Conservation (phyloP, 1,139 yeast species). For the Chernovozyma sophiae-reginae region DNA sequence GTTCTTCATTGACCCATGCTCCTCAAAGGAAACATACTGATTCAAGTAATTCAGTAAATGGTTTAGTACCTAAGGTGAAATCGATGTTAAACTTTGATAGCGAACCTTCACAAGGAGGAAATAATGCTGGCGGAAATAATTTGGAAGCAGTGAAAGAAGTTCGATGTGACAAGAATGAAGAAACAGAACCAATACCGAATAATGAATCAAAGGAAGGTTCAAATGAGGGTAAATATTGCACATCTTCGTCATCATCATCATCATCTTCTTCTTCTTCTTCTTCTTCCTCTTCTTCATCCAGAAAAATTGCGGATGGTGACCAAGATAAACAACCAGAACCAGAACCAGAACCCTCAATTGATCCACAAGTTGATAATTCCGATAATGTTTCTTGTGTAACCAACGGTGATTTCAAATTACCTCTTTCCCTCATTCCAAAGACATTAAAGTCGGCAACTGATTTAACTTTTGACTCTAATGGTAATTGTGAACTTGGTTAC, state of each 20-base stretch:
- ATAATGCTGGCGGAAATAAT: not conserved
- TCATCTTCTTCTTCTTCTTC: not conserved
- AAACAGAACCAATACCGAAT: not conserved
- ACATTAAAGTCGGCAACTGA: conserved; percentile 10
- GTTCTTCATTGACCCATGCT: conserved; percentile 23
- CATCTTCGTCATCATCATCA: not conserved
- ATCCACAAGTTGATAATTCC: too few species aligned
- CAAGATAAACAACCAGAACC: too few species aligned
- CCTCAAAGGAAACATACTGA: conserved; percentile 7
- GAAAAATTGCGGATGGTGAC: not conserved
- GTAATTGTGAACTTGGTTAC: conserved; percentile 43
- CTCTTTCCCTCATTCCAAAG: conserved; percentile 3
- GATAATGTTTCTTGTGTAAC: too few species aligned
- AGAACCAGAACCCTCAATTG: not conserved
- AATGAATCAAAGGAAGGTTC: not conserved
- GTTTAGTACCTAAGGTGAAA: conserved; percentile 9
- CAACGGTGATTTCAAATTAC: conserved; percentile 3
- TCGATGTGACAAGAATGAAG: not conserved
- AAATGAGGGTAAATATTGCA: not conserved
- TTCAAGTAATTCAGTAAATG: conserved; percentile 4
- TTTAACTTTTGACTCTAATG: conserved; percentile 25
- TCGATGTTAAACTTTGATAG: conserved; percentile 14
- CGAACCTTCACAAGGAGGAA: not conserved
- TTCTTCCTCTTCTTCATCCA: conserved; percentile 3
- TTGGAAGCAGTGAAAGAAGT: not conserved